Percentiles rank a stretch among this genome's conserved stretches.
phyloP scores from a whole-genome alignment of 1,284 basidiomycete species.

The Inonotus hispidus region DNA sequence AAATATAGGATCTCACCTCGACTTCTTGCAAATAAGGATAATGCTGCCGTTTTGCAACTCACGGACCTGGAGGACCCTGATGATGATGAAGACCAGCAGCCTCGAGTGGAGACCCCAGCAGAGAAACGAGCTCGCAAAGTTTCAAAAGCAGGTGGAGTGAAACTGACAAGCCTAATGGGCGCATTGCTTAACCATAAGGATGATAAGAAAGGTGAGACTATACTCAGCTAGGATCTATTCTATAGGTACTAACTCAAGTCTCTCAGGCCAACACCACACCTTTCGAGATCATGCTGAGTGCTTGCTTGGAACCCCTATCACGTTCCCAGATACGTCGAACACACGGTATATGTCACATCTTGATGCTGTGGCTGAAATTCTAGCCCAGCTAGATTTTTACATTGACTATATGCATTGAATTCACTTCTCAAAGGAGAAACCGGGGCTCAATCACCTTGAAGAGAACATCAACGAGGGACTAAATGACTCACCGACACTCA shows the following conservation, averaged over 20 bases:
- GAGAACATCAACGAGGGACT: constrained; percentile 31
- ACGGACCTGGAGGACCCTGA: neutral
- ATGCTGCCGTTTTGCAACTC: neutral
- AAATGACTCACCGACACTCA: constrained; percentile 28
- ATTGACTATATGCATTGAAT: constrained; percentile 25
- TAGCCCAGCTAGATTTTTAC: constrained; percentile 22
- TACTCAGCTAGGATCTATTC: too few species aligned
- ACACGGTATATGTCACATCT: constrained; percentile 29
- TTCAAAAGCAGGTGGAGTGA: constrained; percentile 27
- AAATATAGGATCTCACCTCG: neutral
- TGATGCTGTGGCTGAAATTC: constrained; percentile 24
- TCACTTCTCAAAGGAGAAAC: constrained; percentile 25
- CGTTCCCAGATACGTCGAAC: constrained; percentile 29
- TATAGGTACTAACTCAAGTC: too few species aligned
- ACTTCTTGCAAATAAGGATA: too few species aligned
- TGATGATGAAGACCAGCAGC: neutral
- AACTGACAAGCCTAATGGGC: constrained; percentile 27
- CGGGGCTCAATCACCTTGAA: constrained; percentile 24
- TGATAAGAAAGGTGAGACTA: too few species aligned
- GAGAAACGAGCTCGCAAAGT: too few species aligned
- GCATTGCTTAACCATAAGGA: constrained; percentile 32
- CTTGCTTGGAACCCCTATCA: too few species aligned
- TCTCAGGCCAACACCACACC: too few species aligned
- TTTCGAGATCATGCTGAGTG: too few species aligned
- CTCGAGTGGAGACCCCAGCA: constrained; percentile 17